Evolutionary conservation across 176 grass and related monocot genomes (phyloP).

Genomic region (Carex parvula): DNA sequence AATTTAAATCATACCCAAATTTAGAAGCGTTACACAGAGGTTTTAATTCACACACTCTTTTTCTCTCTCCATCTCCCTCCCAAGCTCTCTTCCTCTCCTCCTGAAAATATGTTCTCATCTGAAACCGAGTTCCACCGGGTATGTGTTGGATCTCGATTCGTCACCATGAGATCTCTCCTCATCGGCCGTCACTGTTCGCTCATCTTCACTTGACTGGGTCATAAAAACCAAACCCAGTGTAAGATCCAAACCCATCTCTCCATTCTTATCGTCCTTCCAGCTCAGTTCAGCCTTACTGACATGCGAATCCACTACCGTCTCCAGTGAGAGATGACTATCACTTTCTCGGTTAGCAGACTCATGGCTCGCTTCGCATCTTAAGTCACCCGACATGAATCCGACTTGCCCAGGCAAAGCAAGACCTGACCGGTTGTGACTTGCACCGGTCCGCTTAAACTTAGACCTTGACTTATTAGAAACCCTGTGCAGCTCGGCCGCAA

Average conservation of each 20-base stretch:
- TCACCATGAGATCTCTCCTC: constrained; percentile 3
- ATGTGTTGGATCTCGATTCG: constrained; percentile 7
- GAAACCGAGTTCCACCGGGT: constrained; percentile 17
- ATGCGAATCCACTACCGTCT: constrained; percentile 45
- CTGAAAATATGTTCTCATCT: background rate
- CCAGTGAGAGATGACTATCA: constrained; percentile 34
- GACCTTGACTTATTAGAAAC: constrained; percentile 27
- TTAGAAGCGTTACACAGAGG: too few relatives aligned
- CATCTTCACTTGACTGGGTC: background rate
- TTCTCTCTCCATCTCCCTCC: background rate
- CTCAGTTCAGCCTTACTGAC: constrained; percentile 51
- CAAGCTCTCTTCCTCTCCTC: background rate
- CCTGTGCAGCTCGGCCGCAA: constrained; percentile 22
- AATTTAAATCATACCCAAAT: too few relatives aligned
- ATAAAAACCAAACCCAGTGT: constrained; percentile 38
- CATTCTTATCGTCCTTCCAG: background rate
- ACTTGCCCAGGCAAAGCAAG: background rate
- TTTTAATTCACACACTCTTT: background rate
- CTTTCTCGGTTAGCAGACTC: constrained; percentile 21
- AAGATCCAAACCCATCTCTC: constrained; percentile 40
- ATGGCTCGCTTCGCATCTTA: constrained; percentile 21
- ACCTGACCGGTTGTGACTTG: background rate
- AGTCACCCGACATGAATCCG: background rate
- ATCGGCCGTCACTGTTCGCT: background rate
- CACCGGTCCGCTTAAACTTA: constrained; percentile 38